Base-by-base conservation (phyloP, 176 grass and related monocot genomes). In the Paspalum notatum region DNA sequence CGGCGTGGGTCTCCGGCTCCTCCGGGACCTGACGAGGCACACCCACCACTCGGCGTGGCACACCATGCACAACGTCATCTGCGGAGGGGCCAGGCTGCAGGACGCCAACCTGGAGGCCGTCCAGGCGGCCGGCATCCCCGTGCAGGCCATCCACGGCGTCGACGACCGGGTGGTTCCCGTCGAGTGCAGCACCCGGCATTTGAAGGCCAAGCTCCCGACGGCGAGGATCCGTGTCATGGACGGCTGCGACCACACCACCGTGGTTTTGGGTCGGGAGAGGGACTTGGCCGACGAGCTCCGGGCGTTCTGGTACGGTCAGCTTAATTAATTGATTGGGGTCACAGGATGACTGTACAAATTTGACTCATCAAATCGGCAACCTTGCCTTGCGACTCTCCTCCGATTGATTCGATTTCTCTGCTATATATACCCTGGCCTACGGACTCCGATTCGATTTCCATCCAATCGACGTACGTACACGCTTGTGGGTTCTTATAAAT, bases 41-140 rank as follows among this genome's bases (percentile, higher is more conserved):
- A 98, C 90, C 5, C 95, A 98, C 78, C 92, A 91, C 74, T 94
- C 95, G n/a, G 95, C 90, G 51, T 98, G 92, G 92, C 88, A 94
- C 73, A 98, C 92, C 5, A 98, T 98, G 95, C 95, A 98, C 83
- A 98, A 98, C 81, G 95, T 94, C 51, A 82, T 98, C 58, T 98
- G 92, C 63, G 92, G 88, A 8, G 92, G 90, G 5, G 88, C 88
- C 0, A 68, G 21, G 47, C 42, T 60, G 45, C 86, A 94, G 87
- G 90, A 91, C 75, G 7, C 40, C 32, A 77, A 89, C 71, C 89
- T 94, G 78, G 83, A 91, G 27, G 85, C 71, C 38, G 41, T 98
- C 39, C 48, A 72, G 48, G 82, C 74, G 15, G 92, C 81, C 8
- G 81, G 86, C 17, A 61, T 98, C 54, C 67, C 92, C 24, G 81